A percentile compares a stretch with the other conserved stretches of the same genome.
phyloP scores from a whole-genome alignment of 257 asterid species.

The Nicotiana sylvestris region DNA sequence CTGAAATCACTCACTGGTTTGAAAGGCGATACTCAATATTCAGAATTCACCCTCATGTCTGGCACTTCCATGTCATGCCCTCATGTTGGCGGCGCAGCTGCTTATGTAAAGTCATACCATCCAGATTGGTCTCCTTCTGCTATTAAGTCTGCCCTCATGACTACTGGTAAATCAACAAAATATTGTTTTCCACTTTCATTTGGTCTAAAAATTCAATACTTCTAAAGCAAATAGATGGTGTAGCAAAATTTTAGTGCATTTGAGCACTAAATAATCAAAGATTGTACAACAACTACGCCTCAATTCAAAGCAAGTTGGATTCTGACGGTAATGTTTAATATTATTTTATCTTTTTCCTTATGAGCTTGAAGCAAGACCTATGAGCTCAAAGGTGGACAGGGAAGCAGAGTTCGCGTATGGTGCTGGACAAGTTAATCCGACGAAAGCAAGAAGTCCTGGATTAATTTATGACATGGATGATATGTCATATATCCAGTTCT shows the following conservation, averaged over 20 bases:
- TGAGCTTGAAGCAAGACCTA: slow-evolving; percentile 44
- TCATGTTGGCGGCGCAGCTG: slow-evolving; percentile 76
- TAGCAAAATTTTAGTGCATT: not conserved
- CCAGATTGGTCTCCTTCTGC: slow-evolving; percentile 89
- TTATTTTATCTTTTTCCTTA: not conserved
- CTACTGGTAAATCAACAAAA: slow-evolving; percentile 50
- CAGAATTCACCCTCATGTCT: slow-evolving; percentile 78
- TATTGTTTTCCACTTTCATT: not conserved
- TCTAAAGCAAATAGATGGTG: not conserved
- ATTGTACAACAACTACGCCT: not conserved
- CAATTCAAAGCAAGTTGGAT: not conserved
- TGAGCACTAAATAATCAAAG: not conserved
- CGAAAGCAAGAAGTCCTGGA: slow-evolving; percentile 71
- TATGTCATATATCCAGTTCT: slow-evolving; percentile 65
- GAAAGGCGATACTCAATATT: slow-evolving; percentile 57
- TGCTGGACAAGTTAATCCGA: slow-evolving; percentile 74
- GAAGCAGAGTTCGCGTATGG: slow-evolving; percentile 86
- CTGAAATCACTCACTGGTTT: slow-evolving; percentile 66
- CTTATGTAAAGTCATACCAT: slow-evolving; percentile 80
- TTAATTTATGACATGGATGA: slow-evolving; percentile 73
- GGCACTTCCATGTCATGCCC: slow-evolving; percentile 98
- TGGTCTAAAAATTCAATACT: not conserved
- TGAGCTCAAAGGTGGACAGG: slow-evolving; percentile 57
- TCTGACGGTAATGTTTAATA: not conserved
- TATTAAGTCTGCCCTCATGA: slow-evolving; percentile 80